Percentiles rank a stretch among this genome's conserved stretches.
Evolutionary conservation across 2,329 filamentous ascomycete genomes (phyloP).

Genomic region (Rhynchosporium agropyri): DNA sequence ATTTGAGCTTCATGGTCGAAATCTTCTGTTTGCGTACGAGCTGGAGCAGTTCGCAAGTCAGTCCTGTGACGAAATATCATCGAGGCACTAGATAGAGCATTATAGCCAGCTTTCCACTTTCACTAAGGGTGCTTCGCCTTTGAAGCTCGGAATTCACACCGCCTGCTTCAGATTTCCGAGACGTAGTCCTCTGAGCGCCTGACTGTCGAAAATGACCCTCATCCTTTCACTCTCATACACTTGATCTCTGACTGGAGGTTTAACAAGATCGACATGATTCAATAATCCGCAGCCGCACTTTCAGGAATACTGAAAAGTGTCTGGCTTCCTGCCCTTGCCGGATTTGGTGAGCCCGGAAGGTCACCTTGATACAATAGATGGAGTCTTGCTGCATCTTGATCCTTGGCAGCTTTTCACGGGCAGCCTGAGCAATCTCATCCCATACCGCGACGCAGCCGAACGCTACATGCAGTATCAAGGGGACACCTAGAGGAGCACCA

Average conservation of each 20-base stretch:
- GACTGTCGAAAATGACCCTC: constrained; percentile 1
- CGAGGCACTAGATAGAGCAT: constrained; percentile 8
- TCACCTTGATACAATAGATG: constrained; percentile 6
- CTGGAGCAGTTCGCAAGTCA: constrained; percentile 3
- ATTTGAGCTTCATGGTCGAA: constrained; percentile 22
- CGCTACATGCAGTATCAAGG: constrained; percentile 79
- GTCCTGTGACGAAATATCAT: constrained; percentile 4
- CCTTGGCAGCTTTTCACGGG: constrained; percentile 45
- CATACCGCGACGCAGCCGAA: constrained; percentile 57
- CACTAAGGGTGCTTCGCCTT: constrained; percentile 16
- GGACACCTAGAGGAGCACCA: constrained; percentile 52
- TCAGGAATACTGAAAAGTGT: constrained; percentile 10
- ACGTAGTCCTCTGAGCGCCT: not conserved
- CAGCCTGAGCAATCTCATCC: constrained; percentile 61
- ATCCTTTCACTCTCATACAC: not conserved
- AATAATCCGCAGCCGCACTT: constrained; percentile 8
- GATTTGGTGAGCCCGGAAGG: not conserved
- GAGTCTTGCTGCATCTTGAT: constrained; percentile 49
- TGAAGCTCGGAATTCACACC: constrained; percentile 2
- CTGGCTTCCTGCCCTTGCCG: not conserved
- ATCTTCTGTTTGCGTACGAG: not conserved
- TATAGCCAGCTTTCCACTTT: constrained; percentile 12
- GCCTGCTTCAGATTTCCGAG: constrained; percentile 3
- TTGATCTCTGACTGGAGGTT: constrained; percentile 20
- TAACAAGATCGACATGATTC: constrained; percentile 5